These are phyloP conservation scores for Neopestalotiopsis rosae DNA, from an alignment of 2,329 filamentous ascomycete species.

Conservation along the genomic window DNA sequence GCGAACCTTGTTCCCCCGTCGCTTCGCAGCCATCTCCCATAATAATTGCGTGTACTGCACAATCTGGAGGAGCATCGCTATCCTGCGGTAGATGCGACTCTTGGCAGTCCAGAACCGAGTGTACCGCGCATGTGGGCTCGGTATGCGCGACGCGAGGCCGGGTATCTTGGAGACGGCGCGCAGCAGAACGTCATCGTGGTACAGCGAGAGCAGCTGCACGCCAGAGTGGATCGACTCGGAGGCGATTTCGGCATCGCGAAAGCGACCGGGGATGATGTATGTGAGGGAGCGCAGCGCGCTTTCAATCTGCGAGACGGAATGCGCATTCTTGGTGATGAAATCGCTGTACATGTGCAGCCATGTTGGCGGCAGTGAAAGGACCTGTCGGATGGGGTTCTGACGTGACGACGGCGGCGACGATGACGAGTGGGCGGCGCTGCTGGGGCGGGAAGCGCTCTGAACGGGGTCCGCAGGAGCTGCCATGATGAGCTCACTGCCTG, in stretches of 20 bases:
- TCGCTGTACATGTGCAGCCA: constrained; percentile 79
- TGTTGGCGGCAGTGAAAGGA: constrained; percentile 65
- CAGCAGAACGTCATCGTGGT: constrained; percentile 87
- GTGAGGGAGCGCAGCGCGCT: constrained; percentile 90
- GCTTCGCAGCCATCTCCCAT: constrained; percentile 97
- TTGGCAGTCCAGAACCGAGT: constrained; percentile 70
- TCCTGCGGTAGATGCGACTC: constrained; percentile 75
- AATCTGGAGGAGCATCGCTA: constrained; percentile 84
- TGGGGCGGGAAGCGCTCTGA: constrained; percentile 26
- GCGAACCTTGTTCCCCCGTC: constrained; percentile 77
- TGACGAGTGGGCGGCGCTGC: constrained; percentile 3
- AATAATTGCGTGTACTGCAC: constrained; percentile 93
- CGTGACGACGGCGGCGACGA: constrained; percentile 19
- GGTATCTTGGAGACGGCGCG: constrained; percentile 66
- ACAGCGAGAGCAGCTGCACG: constrained; percentile 88
- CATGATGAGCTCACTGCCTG: constrained; percentile 6
- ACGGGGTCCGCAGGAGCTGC: constrained; percentile 16
- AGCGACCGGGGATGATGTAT: constrained; percentile 92
- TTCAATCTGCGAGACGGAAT: constrained; percentile 94
- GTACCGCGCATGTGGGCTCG: constrained; percentile 67
- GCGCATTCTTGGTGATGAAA: constrained; percentile 94
- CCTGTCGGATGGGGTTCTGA: constrained; percentile 41
- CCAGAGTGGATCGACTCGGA: constrained; percentile 90
- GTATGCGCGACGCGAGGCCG: constrained; percentile 57
- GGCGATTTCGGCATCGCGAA: constrained; percentile 90